Evolutionary conservation across 1,139 yeast species (phyloP), one percentile per base, ranked within the genome.

Genomic region (Hemisphaericaspora lyxosophila): DNA sequence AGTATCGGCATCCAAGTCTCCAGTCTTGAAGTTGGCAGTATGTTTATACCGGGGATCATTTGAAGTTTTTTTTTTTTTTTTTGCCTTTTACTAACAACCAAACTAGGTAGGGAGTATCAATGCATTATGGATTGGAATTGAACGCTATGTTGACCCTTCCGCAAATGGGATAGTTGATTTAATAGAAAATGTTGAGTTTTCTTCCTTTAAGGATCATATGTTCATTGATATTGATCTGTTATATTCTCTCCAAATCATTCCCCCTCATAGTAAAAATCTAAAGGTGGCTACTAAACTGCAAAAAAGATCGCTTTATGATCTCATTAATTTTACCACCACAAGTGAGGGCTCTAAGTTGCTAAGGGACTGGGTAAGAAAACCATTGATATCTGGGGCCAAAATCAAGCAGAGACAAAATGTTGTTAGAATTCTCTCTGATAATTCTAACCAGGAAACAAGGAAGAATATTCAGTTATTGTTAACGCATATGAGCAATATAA

Each of bases 181-280:
- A 8, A 31, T 40, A 13, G 31, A 27, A 5, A 12, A 32, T 2
- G 25, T 42, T 3, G 40, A 38, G 16, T 31, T 36, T 24, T 18
- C 26, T 13, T 31, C 26, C 16, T 26, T 51, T 7, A 36, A 46
- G n/a, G 48, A 52, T 23, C 35, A 41, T 11, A 51, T 67, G 60
- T 47, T 55, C 23, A 40, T 68, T 18, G 72, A 67, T 46, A 49
- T 55, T n/a, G 67, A 66, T 33, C 54, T 68, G 27, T 45, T 67
- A 22, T 42, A 48, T 24, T 54, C 73, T 0, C 42, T 68, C 5
- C 54, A 53, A 29, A 52, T 68, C 2, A 50, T 65, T 26, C 32
- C 45, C 3, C 57, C 58, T 2, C 25, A 31, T 7, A 22, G 32
- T 5, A 18, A 29, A 9, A 42, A 34, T 15, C 7, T 25, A 2